Percentiles rank a stretch among this genome's conserved stretches.
Evolutionary conservation across 2,329 filamentous ascomycete genomes (phyloP).

Genomic region (Pseudonectria foliicola): DNA sequence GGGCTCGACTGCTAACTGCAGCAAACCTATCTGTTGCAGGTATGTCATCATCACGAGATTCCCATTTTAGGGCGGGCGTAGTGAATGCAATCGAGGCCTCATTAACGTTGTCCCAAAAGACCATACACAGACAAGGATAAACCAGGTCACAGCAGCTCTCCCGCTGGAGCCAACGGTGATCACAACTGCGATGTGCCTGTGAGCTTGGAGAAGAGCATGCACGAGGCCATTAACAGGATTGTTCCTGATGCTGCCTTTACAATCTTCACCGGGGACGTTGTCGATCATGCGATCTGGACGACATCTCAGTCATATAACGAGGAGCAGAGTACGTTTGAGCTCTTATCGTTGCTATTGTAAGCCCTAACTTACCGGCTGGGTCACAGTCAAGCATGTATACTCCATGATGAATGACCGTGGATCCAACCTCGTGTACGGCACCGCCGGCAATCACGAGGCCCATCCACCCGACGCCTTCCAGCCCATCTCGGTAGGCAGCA

Average conservation of each 20-base stretch:
- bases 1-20: constrained; percentile 48
- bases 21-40: constrained; percentile 54
- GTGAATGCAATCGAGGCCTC: too few species aligned
- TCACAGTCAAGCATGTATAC: constrained; percentile 39
- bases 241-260: constrained; percentile 42
- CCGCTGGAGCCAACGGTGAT: constrained; percentile 46
- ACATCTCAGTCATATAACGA: constrained; percentile 30
- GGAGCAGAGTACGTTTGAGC: constrained; percentile 18
- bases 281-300: constrained; percentile 46
- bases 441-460: constrained; percentile 51
- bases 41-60: constrained; percentile 13
- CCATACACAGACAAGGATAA: constrained; percentile 39
- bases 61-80: too few species aligned
- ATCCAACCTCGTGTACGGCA: constrained; percentile 41
- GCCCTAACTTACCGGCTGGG: background rate
- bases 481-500: constrained; percentile 29
- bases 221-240: constrained; percentile 40
- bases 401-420: constrained; percentile 32
- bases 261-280: constrained; percentile 54
- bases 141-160: constrained; percentile 40
- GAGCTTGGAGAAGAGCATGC: constrained; percentile 47
- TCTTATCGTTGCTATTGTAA: background rate
- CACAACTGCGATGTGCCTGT: constrained; percentile 46
- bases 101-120: constrained; percentile 25
- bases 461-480: constrained; percentile 46